These are phyloP conservation scores for Kandelia obovata DNA, from an alignment of 345 rosid genomes.

Conservation along the genomic window DNA sequence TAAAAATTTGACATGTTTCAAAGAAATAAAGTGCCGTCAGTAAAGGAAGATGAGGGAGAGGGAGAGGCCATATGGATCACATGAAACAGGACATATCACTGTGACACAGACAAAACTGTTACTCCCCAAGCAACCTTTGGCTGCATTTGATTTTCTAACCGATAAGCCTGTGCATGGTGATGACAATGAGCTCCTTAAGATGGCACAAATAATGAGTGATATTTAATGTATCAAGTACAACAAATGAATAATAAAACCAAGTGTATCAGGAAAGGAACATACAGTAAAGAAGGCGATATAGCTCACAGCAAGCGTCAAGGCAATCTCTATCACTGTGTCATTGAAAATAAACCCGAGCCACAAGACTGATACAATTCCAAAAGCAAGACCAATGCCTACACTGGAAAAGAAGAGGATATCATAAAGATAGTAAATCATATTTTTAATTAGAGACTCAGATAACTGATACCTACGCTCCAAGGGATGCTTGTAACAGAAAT, in stretches of 20 bases:
- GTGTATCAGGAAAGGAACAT: conserved; percentile 30
- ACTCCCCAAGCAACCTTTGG: too few species aligned
- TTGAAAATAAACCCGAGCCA: conserved; percentile 95
- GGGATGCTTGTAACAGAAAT: conserved; percentile 63
- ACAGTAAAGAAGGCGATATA: conserved; percentile 83
- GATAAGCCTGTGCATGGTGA: too few species aligned
- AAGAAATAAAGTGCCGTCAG: too few species aligned
- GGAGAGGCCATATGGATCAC: too few species aligned
- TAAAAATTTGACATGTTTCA: too few species aligned
- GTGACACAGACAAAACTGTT: too few species aligned
- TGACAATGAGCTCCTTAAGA: neutral
- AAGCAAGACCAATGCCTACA: conserved; percentile 86
- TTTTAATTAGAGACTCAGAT: conserved; percentile 8
- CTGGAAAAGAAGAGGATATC: conserved; percentile 44
- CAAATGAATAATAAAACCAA: neutral
- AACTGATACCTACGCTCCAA: conserved; percentile 84
- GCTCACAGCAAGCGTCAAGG: conserved; percentile 91
- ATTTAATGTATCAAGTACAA: conserved; percentile 3
- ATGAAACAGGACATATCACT: too few species aligned
- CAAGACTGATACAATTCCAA: conserved; percentile 80
- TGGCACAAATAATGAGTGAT: neutral
- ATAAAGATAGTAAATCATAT: conserved; percentile 13
- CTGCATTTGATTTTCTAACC: too few species aligned
- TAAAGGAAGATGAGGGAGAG: too few species aligned
- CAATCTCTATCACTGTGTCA: conserved; percentile 86